Base-by-base conservation (phyloP, 2,329 filamentous ascomycete species). In the Alternaria burnsii region DNA sequence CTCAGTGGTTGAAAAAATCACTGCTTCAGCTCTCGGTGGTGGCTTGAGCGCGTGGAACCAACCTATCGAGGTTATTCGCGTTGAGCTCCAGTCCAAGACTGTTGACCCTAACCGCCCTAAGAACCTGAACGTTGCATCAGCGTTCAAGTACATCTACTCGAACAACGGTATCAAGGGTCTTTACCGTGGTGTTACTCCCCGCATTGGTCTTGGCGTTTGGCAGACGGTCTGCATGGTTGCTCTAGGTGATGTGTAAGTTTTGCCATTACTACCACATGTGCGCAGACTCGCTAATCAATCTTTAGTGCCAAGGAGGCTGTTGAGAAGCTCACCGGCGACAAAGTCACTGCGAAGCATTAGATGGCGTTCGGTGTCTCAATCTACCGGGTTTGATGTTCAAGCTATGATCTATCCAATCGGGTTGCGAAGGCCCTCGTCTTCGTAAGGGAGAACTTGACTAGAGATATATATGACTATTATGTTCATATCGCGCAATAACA, bases 201-300 rank as follows among this genome's bases (percentile, higher is more conserved):
- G 95, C 80, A 94, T 99, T 79, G 94, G 94, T 72, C 89, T 99
- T 67, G 91, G 95, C 78, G 88, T 99, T 84, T 99, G 95, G 95
- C 95, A 99, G 87, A 99, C 95, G 65, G 91, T 99, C 77, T 99
- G 95, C 87, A 99, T 99, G 95, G 95, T 99, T 82, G 95, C 94
- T 76, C 86, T 98, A 81, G 95, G 95, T 83, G 95, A 98, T 84
- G 94, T 97, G 93, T 96, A 83, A 85, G 93, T 88, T 71, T 53
- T 61, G 52, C 34, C 24, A 12, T 42, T 41, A 57, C 24, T n/a
- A n/a, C 36, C 12, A 3, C 20, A 42, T 41, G 18, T 26, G 1
- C 4, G 28, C 8, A 26, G 51, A 34, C 42, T 7, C 30, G 42
- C 74, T 78, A 70, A 78, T 70, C 32, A 38, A 8, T 67, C 55